A percentile compares a stretch with the other conserved stretches of the same genome.
Evolutionary conservation across 257 asterid species (phyloP).

Genomic region (Scutellaria minor): DNA sequence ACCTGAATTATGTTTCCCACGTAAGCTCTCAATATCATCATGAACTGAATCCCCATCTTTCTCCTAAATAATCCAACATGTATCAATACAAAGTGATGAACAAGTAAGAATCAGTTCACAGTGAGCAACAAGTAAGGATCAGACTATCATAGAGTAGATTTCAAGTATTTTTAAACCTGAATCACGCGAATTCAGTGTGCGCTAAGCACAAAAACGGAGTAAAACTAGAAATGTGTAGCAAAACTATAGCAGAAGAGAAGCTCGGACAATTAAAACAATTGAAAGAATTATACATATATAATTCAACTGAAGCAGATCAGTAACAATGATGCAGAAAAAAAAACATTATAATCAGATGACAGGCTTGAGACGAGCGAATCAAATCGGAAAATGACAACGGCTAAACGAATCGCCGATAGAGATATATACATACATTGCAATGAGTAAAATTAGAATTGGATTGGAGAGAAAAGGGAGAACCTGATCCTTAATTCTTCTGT

Average conservation of each 20-base stretch:
- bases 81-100: conserved; percentile 23
- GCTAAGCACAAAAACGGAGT: conserved; percentile 5
- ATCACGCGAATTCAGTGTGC: conserved; percentile 3
- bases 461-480: conserved; percentile 32
- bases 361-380: conserved; percentile 1
- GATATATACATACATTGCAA: background rate
- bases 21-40: conserved; percentile 57
- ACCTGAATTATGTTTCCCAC: conserved; percentile 62
- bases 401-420: background rate
- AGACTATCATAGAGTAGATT: background rate
- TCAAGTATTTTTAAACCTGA: background rate
- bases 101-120: conserved; percentile 16
- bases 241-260: conserved; percentile 15
- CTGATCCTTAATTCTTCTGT: conserved; percentile 75
- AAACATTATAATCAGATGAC: background rate
- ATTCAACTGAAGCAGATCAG: conserved; percentile 17
- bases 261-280: background rate
- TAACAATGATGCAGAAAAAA: background rate
- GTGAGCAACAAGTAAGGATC: conserved; percentile 11
- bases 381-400: conserved; percentile 2
- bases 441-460: conserved; percentile 5
- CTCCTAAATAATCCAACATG: conserved; percentile 46
- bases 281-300: background rate
- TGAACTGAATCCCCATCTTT: conserved; percentile 48
- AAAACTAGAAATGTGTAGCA: background rate